Evolutionary conservation across 495 filamentous ascomycete species (phyloP).

Genomic region (Aspergillus homomorphus): DNA sequence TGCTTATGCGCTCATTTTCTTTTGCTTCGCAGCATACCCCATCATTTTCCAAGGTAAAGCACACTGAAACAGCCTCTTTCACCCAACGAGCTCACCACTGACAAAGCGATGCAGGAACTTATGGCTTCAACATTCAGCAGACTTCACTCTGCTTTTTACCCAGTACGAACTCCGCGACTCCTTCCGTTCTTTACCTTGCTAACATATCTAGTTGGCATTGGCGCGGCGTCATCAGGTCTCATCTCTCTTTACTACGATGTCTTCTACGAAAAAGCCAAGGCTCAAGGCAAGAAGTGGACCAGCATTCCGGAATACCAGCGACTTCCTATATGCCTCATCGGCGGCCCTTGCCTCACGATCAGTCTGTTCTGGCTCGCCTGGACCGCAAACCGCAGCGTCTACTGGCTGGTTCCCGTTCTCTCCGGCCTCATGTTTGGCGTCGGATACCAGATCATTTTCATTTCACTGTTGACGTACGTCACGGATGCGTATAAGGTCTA

Average conservation of each 20-base stretch:
- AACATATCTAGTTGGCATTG: conserved; percentile 33
- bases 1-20: conserved; percentile 69
- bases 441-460: conserved; percentile 65
- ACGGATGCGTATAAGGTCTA: conserved; percentile 74
- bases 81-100: neutral
- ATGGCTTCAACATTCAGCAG: conserved; percentile 33
- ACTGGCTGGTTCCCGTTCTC: conserved; percentile 62
- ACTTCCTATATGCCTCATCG: conserved; percentile 64
- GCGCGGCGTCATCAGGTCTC: conserved; percentile 35
- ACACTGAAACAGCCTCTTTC: neutral
- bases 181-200: neutral
- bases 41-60: conserved; percentile 54
- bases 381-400: conserved; percentile 53
- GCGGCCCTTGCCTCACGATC: conserved; percentile 59
- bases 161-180: conserved; percentile 22
- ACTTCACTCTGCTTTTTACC: conserved; percentile 45
- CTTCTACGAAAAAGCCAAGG: conserved; percentile 44
- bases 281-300: conserved; percentile 37
- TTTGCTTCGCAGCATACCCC: conserved; percentile 67
- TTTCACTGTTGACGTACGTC: conserved; percentile 69
- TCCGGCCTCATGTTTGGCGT: conserved; percentile 66
- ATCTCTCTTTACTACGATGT: conserved; percentile 54
- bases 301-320: conserved; percentile 58
- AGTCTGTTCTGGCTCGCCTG: conserved; percentile 73
- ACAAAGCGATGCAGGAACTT: conserved; percentile 22